Evolutionary conservation across 2,329 filamentous ascomycete genomes (phyloP), one percentile per base, ranked within the genome.

Genomic region (Penicillium sp.): DNA sequence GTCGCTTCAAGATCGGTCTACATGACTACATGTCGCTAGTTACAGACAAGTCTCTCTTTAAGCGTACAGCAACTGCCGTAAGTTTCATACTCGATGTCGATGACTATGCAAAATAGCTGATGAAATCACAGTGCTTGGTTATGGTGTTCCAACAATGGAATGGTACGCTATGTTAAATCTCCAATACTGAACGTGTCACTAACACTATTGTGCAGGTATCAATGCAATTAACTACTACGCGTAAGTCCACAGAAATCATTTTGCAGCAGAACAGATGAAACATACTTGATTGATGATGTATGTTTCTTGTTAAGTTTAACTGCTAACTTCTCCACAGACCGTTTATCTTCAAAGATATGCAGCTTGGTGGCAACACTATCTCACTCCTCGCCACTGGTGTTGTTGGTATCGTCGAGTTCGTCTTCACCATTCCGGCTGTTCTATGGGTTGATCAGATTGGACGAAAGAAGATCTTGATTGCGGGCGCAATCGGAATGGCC

Each of bases 401-500:
- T 1, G 72, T 70, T 4, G 73, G 74, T 13, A 71, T 76, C 30
- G 64, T 69, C n/a, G 69, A 74, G 51, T 70, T 76, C 45, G 55
- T 76, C 8, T 68, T 69, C 40, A 75, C 71, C 8, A 71, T 76
- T n/a, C 74, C 74, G 4, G 68, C 73, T 11, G 68, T 76, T 3
- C 56, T 76, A 19, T 75, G 71, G 64, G 71, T 76, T 39, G 74
- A 76, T 53, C 68, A 70, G 41, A 58, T 76, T 32, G 74, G 74
- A 19, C 69, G 75, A 7, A 74, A 72, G 58, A 68, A 69, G 23
- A 68, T 75, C n/a, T 60, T 78, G 2, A 68, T 74, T 11, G 62
- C 67, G 1, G 75, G 88, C 11, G 86, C 86, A 0, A 75, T 89
- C 16, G 87, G 86, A 8, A 91, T 90, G 87, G 84, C 79, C 0